Base-by-base conservation (phyloP, 495 filamentous ascomycete genomes). In the Cryomyces minteri region DNA sequence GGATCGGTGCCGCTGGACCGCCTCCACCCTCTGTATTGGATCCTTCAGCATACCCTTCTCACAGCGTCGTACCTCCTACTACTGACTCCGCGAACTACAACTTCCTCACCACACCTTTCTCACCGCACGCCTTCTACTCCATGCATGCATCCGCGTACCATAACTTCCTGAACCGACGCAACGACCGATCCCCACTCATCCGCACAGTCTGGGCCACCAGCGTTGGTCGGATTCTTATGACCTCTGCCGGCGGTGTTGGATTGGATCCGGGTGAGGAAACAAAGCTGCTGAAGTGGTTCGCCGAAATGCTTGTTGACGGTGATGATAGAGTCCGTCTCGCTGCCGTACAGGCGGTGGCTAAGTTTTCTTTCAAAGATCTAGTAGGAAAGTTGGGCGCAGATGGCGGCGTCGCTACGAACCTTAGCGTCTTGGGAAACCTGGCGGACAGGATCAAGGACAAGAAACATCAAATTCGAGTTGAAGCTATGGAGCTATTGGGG, bases 281-380 rank as follows among this genome's bases (percentile, higher is more conserved):
- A 41, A 60, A 63, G 18, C 70, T 96, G 40, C 72, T 94, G 11
- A 70, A 72, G 45, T 74, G 75, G 12, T 65, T 99, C 25, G 75
- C 77, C 0, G 76, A 81, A 10, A 87, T 88, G 68, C 73, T 98
- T 2, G 77, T 73, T 3, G 90, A 98, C 55, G 72, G 71, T 9
- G 92, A 99, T 54, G 90, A 99, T 48, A 84, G 74, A 49, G 90
- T 99, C 34, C 74, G 90, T 42, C 62, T 96, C 39, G 80, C 88
- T 11, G 87, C 87, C 11, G 80, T 95, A 8, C 78, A 81, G 54
- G 79, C 79, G 0, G 70, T 99, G 29, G 81, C 79, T 39, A 72
- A 68, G 31, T 84, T 92, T 62, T 73, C 73, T 44, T 78, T 94
- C 58, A 65, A 69, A 45, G 76, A 92, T 53, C 70, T 96, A 40